Conservation (phyloP, 2,329 filamentous ascomycete genomes). For the Arthrobotrys musiformis region DNA sequence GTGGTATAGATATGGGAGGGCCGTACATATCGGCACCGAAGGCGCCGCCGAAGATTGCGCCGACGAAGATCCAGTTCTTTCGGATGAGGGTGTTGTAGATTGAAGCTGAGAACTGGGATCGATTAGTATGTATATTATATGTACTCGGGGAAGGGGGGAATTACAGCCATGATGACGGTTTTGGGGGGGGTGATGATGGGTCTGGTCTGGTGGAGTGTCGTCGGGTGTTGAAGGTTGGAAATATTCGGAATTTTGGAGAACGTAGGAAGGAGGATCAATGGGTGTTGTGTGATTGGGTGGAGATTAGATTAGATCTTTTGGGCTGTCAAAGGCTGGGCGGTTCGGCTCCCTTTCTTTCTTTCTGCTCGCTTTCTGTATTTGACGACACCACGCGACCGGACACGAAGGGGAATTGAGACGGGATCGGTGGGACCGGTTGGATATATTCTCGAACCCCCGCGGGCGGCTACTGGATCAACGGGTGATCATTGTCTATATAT, state of each 20-base stretch:
- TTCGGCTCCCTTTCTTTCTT: background rate
- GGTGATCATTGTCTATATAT: too few species aligned
- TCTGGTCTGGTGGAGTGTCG: background rate
- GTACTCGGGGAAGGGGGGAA: background rate
- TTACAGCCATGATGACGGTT: conserved; percentile 33
- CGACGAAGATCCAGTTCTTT: conserved; percentile 88
- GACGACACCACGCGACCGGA: background rate
- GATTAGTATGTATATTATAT: background rate
- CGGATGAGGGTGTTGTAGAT: conserved; percentile 79
- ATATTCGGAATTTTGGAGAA: background rate
- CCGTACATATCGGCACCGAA: conserved; percentile 95
- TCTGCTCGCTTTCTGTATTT: background rate
- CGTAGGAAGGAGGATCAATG: conserved; percentile 11
- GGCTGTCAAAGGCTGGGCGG: background rate
- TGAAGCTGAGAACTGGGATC: conserved; percentile 55
- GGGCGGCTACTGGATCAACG: too few species aligned
- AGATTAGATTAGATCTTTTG: conserved; percentile 40
- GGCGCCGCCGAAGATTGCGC: conserved; percentile 83
- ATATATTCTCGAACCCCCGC: too few species aligned
- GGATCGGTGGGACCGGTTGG: too few species aligned
- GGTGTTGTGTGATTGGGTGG: conserved; percentile 34
- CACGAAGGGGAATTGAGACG: too few species aligned
- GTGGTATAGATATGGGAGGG: conserved; percentile 17
- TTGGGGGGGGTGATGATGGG: background rate
- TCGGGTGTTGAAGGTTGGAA: background rate